phyloP scores from a whole-genome alignment of 371 early-diverging fungal species.

The Vairimorpha ceranae region DNA sequence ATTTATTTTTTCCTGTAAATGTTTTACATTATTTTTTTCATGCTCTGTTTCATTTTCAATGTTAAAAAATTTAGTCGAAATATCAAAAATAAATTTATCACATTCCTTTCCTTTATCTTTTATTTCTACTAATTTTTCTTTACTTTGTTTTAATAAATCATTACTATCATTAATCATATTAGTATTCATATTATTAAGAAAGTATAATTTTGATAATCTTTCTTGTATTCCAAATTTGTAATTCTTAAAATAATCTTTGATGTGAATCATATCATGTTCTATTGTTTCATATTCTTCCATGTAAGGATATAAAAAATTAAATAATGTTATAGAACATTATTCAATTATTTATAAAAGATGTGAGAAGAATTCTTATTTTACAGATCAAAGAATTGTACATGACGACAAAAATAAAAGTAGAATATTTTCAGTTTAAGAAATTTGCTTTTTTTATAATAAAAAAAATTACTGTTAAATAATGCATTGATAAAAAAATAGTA shows the following conservation, averaged over 20 bases:
- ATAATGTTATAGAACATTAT: too few species aligned
- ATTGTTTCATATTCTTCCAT: conserved; percentile 46
- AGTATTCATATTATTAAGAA: conserved; percentile 41
- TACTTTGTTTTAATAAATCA: conserved; percentile 29
- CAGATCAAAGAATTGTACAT: too few species aligned
- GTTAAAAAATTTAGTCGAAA: conserved; percentile 24
- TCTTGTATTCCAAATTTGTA: conserved; percentile 57
- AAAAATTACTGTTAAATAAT: too few species aligned
- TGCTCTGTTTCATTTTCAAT: not conserved
- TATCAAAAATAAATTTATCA: conserved; percentile 36
- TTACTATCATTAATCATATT: conserved; percentile 6
- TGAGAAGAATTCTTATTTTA: too few species aligned
- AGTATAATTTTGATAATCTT: conserved; percentile 48
- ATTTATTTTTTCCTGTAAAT: conserved; percentile 8
- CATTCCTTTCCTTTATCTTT: conserved; percentile 41
- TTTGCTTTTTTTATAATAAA: too few species aligned
- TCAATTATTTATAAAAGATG: too few species aligned
- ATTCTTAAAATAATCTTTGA: conserved; percentile 57
- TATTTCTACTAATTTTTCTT: conserved; percentile 43
- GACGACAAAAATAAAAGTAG: too few species aligned
- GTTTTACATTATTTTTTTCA: not conserved
- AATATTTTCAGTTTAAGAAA: too few species aligned
- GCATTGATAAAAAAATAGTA: too few species aligned
- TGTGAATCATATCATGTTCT: conserved; percentile 53
- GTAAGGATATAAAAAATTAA: too few species aligned